Evolutionary conservation across 148 eudicot species (phyloP).

Genomic region (Rhododendron vialii): DNA sequence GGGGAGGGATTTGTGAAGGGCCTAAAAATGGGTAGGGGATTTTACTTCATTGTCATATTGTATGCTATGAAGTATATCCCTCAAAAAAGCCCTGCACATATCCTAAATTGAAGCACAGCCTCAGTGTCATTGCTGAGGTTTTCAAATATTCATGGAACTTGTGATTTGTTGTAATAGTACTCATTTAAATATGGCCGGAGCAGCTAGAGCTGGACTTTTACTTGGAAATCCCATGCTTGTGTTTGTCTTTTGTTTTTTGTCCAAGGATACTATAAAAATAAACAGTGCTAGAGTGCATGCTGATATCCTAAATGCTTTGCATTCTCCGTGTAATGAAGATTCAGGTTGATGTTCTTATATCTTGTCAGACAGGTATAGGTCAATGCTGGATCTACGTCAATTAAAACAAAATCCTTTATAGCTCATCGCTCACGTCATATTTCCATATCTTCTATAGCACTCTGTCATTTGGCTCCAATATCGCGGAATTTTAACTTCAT

Average conservation of each 20-base stretch:
- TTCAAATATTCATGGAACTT: neutral
- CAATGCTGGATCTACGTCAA: neutral
- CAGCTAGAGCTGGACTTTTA: neutral
- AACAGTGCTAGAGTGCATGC: neutral
- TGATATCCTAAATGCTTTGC: neutral
- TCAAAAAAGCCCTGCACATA: neutral
- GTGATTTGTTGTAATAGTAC: neutral
- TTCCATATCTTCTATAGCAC: neutral
- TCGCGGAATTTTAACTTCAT: neutral
- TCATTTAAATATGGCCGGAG: neutral
- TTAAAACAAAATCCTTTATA: neutral
- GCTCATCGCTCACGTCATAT: neutral
- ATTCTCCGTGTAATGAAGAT: neutral
- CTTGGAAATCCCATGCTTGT: neutral
- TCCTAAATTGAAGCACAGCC: neutral
- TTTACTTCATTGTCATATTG: neutral
- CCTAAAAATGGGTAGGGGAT: neutral
- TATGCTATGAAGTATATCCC: neutral
- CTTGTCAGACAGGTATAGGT: neutral
- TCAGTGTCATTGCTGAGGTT: neutral
- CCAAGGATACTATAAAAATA: neutral
- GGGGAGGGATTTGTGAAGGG: neutral
- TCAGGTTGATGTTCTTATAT: neutral
- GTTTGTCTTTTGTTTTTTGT: neutral
- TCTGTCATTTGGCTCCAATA: neutral